Evolutionary conservation across 495 filamentous ascomycete genomes (phyloP).

Genomic region (Bryoglossum gracile): DNA sequence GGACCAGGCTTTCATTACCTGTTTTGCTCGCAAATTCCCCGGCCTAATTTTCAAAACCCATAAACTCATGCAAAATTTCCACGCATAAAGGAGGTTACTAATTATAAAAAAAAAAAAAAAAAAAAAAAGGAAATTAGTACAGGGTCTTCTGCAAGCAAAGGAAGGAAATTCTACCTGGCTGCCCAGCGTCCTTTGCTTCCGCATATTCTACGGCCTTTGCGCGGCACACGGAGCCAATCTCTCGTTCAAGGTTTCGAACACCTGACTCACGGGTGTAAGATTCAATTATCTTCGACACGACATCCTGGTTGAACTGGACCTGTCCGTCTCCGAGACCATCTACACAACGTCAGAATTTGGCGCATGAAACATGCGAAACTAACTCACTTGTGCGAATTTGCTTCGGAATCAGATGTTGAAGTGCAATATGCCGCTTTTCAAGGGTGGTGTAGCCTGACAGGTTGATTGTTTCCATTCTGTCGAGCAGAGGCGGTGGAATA

Average conservation of each 20-base stretch:
- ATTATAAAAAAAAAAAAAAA: no score
- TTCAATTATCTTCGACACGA: conserved; percentile 89
- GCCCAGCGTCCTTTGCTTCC: conserved; percentile 74
- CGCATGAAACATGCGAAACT: not conserved
- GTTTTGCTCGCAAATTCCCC: no score
- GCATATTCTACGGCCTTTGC: conserved; percentile 93
- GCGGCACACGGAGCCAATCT: conserved; percentile 89
- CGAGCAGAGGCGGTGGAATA: conserved; percentile 88
- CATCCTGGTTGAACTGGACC: conserved; percentile 68
- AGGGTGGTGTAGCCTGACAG: conserved; percentile 94
- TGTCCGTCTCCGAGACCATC: conserved; percentile 70
- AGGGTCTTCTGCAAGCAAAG: not conserved
- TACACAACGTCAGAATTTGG: conserved; percentile 26
- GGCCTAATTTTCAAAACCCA: no score
- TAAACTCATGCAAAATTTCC: no score
- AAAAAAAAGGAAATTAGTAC: conserved; percentile 11
- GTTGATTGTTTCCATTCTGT: conserved; percentile 92
- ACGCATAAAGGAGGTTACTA: no score
- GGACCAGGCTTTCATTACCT: no score
- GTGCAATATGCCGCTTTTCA: conserved; percentile 96
- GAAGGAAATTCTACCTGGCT: conserved; percentile 18
- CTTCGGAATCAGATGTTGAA: conserved; percentile 88
- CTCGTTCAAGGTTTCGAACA: conserved; percentile 91
- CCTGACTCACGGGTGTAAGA: conserved; percentile 97
- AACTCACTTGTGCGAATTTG: conserved; percentile 55